Percentiles rank a stretch among this genome's conserved stretches.
These are phyloP conservation scores for Penstemon eatonii DNA, from an alignment of 257 asterid species.

Conservation along the genomic window DNA sequence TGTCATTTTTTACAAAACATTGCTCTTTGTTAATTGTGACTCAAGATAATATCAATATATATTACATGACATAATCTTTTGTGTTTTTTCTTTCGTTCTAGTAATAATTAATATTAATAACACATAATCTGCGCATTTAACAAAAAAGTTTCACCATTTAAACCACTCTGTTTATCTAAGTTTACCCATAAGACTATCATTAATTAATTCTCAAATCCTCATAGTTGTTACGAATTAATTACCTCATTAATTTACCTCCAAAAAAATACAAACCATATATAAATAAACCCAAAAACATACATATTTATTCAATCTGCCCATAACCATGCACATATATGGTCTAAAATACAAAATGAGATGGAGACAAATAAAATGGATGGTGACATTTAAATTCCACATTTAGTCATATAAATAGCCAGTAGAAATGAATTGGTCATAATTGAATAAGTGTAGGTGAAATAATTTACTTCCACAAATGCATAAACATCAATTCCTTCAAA, in stretches of 20 bases:
- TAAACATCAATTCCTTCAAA: constrained; percentile 15
- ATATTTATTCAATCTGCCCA: too few species aligned
- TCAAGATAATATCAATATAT: too few species aligned
- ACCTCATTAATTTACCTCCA: background rate
- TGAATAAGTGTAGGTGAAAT: constrained; percentile 24
- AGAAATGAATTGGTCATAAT: constrained; percentile 17
- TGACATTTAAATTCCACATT: constrained; percentile 10
- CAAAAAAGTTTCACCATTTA: background rate
- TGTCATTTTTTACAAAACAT: too few species aligned
- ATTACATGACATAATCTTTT: too few species aligned
- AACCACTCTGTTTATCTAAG: background rate
- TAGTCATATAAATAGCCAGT: constrained; percentile 20
- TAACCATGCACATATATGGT: background rate
- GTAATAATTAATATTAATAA: too few species aligned
- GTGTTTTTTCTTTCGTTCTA: too few species aligned
- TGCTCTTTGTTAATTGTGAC: too few species aligned
- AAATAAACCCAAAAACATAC: too few species aligned
- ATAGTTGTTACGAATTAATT: background rate
- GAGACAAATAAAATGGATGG: constrained; percentile 22
- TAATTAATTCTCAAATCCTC: background rate
- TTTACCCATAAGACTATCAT: background rate
- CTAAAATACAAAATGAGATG: constrained; percentile 21
- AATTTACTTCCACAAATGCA: constrained; percentile 13
- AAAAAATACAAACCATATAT: background rate
- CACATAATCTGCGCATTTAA: too few species aligned